These are phyloP conservation scores for Sambucus nigra DNA, from an alignment of 129 eudicot species.

Conservation along the genomic window DNA sequence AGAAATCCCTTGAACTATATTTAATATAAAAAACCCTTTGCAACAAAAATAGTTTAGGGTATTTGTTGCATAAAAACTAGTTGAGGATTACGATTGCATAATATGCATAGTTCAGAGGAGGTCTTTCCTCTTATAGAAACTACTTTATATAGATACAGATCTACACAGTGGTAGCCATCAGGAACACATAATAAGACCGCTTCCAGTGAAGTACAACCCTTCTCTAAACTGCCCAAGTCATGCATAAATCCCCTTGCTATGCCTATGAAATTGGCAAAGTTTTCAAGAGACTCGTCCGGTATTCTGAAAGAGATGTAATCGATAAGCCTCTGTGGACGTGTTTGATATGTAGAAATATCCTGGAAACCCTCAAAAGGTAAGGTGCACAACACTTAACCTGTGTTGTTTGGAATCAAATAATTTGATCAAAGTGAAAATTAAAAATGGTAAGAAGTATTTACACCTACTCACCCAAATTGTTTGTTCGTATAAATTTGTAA, in stretches of 20 bases:
- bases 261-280: slow-evolving; percentile 57
- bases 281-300: slow-evolving; percentile 64
- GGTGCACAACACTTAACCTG: background rate
- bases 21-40: too few species aligned
- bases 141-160: slow-evolving; percentile 83
- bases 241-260: slow-evolving; percentile 46
- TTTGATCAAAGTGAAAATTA: too few species aligned
- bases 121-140: too few species aligned
- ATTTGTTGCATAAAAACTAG: too few species aligned
- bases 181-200: slow-evolving; percentile 60
- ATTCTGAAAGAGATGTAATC: slow-evolving; percentile 56
- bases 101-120: too few species aligned
- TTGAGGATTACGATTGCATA: too few species aligned
- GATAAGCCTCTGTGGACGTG: slow-evolving; percentile 24
- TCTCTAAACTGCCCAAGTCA: slow-evolving; percentile 22
- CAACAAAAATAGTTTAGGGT: too few species aligned
- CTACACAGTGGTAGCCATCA: slow-evolving; percentile 67
- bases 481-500: too few species aligned
- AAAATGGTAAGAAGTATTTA: too few species aligned
- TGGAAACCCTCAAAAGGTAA: slow-evolving; percentile 27
- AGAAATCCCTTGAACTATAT: too few species aligned
- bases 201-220: slow-evolving; percentile 30
- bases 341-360: slow-evolving; percentile 18
- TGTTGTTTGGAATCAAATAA: background rate
- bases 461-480: too few species aligned